Percentiles rank a stretch among this genome's conserved stretches.
phyloP scores from a whole-genome alignment of 1,139 yeast species.

The Nakaseomyces nivariensis region DNA sequence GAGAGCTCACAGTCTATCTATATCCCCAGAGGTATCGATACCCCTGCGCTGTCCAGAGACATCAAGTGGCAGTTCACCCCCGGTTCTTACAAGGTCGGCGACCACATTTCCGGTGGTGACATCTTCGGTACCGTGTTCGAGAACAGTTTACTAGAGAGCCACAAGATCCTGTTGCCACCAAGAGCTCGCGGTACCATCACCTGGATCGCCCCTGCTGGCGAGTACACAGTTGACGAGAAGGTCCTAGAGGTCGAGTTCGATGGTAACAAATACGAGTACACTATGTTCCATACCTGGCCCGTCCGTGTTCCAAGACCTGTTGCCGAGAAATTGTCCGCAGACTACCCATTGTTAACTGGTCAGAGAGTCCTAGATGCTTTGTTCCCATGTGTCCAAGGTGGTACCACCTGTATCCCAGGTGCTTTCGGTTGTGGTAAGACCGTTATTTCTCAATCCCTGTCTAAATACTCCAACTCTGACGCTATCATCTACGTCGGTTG shows the following conservation, averaged over 20 bases:
- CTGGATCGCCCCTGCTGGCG: constrained; percentile 79
- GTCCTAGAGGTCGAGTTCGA: constrained; percentile 90
- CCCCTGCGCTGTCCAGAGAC: constrained; percentile 82
- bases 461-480: constrained; percentile 95
- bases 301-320: constrained; percentile 99
- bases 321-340: constrained; percentile 84
- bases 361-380: constrained; percentile 96
- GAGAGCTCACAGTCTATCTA: constrained; percentile 82
- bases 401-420: constrained; percentile 99
- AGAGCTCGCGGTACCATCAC: constrained; percentile 97
- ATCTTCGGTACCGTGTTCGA: constrained; percentile 89
- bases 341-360: constrained; percentile 91
- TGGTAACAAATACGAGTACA: constrained; percentile 68
- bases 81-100: constrained; percentile 72
- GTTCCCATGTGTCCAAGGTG: constrained; percentile 99
- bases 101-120: constrained; percentile 97
- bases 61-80: constrained; percentile 83
- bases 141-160: constrained; percentile 84
- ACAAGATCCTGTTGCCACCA: constrained; percentile 91
- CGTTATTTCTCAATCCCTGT: constrained; percentile 93
- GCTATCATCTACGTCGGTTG: constrained; percentile 90
- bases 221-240: constrained; percentile 82
- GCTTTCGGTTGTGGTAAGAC: constrained; percentile 99
- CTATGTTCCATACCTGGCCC: constrained; percentile 99
- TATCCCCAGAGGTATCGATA: constrained; percentile 97